Evolutionary conservation across 805 yeast species (phyloP).

Genomic region (Candida krabiensis): DNA sequence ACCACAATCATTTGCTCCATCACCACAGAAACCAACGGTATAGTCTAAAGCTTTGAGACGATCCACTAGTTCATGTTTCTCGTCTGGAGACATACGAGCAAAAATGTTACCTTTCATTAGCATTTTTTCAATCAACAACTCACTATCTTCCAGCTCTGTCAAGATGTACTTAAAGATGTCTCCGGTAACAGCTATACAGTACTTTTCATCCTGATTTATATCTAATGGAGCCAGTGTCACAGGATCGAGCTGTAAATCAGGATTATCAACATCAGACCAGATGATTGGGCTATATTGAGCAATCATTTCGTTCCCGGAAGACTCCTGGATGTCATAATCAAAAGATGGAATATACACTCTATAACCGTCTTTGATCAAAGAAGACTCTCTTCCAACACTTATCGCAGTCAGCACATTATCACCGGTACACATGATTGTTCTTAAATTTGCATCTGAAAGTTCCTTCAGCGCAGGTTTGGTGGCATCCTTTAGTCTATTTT

Average conservation of each 20-base stretch:
- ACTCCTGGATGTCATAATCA: conserved; percentile 32
- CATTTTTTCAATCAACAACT: conserved; percentile 48
- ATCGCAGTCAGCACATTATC: conserved; percentile 94
- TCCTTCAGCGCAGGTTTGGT: conserved; percentile 61
- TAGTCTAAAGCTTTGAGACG: conserved; percentile 82
- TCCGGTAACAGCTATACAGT: conserved; percentile 85
- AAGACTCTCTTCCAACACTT: conserved; percentile 87
- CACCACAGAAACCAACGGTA: conserved; percentile 97
- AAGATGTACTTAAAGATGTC: conserved; percentile 82
- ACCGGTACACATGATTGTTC: conserved; percentile 97
- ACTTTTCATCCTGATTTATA: conserved; percentile 37
- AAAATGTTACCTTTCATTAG: conserved; percentile 74
- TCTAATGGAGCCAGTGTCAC: conserved; percentile 55
- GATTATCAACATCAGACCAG: conserved; percentile 72
- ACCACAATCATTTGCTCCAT: conserved; percentile 99
- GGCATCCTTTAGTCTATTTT: conserved; percentile 77
- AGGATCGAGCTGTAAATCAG: conserved; percentile 58
- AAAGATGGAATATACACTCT: conserved; percentile 65
- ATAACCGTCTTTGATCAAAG: conserved; percentile 47
- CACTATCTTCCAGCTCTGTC: conserved; percentile 46
- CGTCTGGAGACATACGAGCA: conserved; percentile 99
- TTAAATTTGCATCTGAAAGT: conserved; percentile 64
- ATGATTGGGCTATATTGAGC: conserved; percentile 32
- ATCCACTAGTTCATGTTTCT: conserved; percentile 92
- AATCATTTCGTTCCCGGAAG: conserved; percentile 15